These are phyloP conservation scores for Hypoxylon sp. DNA, from an alignment of 2,329 filamentous ascomycete species.

Conservation along the genomic window DNA sequence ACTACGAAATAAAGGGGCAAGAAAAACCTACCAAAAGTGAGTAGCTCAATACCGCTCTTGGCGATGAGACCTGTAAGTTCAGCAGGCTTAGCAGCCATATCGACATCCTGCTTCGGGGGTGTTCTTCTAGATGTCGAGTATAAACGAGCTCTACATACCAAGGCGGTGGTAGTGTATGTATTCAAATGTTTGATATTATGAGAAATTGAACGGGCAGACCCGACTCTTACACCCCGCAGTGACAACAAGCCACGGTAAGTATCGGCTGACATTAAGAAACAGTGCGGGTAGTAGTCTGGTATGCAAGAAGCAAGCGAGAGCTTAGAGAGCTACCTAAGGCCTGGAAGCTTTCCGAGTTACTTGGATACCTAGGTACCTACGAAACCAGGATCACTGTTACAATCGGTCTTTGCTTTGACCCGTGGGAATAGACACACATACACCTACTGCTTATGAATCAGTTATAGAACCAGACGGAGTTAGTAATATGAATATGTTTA, in stretches of 20 bases:
- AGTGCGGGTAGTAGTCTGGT: neutral
- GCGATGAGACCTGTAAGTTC: slow-evolving; percentile 69
- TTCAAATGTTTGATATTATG: slow-evolving; percentile 10
- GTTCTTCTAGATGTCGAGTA: slow-evolving; percentile 39
- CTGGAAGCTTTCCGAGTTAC: slow-evolving; percentile 7
- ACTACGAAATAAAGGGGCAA: neutral
- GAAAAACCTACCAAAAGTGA: slow-evolving; percentile 61
- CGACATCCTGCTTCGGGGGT: slow-evolving; percentile 28
- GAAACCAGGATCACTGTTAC: neutral
- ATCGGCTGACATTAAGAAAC: slow-evolving; percentile 35
- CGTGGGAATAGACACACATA: neutral
- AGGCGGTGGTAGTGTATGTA: neutral
- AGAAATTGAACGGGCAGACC: slow-evolving; percentile 25
- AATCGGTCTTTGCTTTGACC: too few relatives aligned
- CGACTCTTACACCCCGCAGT: slow-evolving; percentile 44
- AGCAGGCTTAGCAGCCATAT: slow-evolving; percentile 52
- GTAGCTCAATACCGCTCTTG: slow-evolving; percentile 72
- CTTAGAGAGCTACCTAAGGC: slow-evolving; percentile 6
- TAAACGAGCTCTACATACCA: slow-evolving; percentile 12
- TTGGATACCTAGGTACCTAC: neutral
- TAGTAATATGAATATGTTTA: neutral
- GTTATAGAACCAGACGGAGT: neutral
- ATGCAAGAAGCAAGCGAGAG: neutral
- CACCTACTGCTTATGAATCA: neutral
- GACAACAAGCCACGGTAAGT: slow-evolving; percentile 23